These are phyloP conservation scores for Sphagnum contortum DNA, from an alignment of 225 moss, liverwort and hornwort genomes.

Conservation along the genomic window DNA sequence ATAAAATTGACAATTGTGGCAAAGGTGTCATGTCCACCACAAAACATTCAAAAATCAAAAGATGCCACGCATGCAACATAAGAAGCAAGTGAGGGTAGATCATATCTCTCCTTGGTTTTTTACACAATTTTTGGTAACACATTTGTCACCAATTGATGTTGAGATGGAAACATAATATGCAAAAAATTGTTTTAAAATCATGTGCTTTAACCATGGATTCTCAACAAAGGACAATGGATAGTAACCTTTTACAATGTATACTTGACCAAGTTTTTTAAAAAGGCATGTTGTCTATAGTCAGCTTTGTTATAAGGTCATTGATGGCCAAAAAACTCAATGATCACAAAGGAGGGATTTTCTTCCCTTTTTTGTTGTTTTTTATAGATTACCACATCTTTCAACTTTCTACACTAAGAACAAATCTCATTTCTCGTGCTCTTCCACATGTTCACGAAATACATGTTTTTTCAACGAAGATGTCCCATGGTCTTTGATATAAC, in stretches of 20 bases:
- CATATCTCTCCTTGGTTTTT: not conserved
- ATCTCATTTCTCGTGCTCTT: not conserved
- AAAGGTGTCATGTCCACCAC: not conserved
- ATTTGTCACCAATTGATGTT: not conserved
- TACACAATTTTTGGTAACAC: not conserved
- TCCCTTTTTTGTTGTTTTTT: not conserved
- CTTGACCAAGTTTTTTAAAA: not conserved
- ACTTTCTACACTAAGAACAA: not conserved
- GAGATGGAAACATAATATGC: not conserved
- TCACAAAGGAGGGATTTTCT: not conserved
- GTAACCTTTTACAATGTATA: not conserved
- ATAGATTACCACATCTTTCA: not conserved
- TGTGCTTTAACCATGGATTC: not conserved
- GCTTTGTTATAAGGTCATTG: not conserved
- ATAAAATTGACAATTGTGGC: too few relatives aligned
- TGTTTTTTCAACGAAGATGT: not conserved
- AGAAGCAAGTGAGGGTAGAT: not conserved
- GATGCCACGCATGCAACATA: not conserved
- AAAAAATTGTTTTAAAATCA: not conserved
- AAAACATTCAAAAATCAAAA: not conserved
- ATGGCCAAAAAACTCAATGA: not conserved
- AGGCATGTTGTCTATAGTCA: not conserved
- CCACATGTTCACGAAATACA: not conserved
- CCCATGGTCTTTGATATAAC: not conserved
- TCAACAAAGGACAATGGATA: not conserved